phyloP scores from a whole-genome alignment of 1,284 basidiomycete genomes.

The Pascua sp. region DNA sequence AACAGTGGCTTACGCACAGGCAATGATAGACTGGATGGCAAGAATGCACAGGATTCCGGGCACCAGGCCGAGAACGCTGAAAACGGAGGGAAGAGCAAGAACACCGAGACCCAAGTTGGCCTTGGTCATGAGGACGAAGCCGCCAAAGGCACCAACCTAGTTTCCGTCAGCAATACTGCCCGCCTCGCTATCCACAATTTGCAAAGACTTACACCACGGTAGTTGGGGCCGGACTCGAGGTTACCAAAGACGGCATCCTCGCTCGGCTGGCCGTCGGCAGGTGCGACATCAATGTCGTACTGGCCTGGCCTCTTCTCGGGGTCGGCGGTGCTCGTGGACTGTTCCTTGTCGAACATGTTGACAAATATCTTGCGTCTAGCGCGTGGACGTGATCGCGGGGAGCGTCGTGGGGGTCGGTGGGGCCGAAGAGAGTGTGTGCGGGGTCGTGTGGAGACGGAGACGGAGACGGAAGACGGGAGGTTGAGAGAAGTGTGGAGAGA shows the following conservation, averaged over 20 bases:
- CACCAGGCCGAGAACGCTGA: constrained; percentile 31
- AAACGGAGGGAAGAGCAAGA: constrained; percentile 34
- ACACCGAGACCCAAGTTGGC: constrained; percentile 41
- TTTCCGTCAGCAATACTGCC: neutral
- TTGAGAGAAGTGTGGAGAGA: no score
- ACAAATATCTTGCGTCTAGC: no score
- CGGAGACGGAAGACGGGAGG: no score
- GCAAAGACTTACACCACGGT: constrained; percentile 24
- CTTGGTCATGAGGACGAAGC: constrained; percentile 29
- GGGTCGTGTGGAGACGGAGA: neutral
- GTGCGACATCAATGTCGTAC: constrained; percentile 16
- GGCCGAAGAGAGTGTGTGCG: neutral
- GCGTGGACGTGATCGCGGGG: no score
- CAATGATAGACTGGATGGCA: constrained; percentile 31
- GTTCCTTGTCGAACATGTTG: no score
- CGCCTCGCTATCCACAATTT: neutral
- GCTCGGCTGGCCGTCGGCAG: constrained; percentile 8
- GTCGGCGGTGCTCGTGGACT: no score
- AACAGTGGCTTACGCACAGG: constrained; percentile 20
- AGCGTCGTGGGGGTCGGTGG: neutral
- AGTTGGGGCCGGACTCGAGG: constrained; percentile 30
- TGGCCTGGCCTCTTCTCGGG: neutral
- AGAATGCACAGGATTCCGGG: constrained; percentile 37
- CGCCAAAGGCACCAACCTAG: constrained; percentile 17
- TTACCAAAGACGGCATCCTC: constrained; percentile 35